Evolutionary conservation across 1,284 basidiomycete species (phyloP), one percentile per base, ranked within the genome.

Genomic region (Tilletia walkeri): DNA sequence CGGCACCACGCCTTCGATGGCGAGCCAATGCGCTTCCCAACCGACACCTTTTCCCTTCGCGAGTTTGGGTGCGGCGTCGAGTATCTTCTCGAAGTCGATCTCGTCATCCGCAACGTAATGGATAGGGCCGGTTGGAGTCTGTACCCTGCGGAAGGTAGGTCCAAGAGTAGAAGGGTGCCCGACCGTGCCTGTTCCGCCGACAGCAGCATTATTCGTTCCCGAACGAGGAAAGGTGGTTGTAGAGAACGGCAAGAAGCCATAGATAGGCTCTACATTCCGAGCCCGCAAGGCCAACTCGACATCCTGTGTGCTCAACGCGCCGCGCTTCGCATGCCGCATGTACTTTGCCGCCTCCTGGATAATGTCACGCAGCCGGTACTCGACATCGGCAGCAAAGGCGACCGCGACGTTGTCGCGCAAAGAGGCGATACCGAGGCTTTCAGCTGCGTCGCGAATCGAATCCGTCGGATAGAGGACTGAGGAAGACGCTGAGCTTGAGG

Each of bases 41-140:
- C 82, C 82, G 3, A 83, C 81, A 9, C 81, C 82, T 14, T 76
- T 75, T 34, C 81, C 78, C 24, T 80, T 73, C 0, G 78, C 76
- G 36, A 82, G 74, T 68, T 72, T 75, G 3, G 79, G 81, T 1
- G 78, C 77, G 2, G 74, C 72, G 54, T 78, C 73, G 36, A 79
- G 59, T 12, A 82, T 74, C 56, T 76, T 74, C 80, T 95, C 93
- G 80, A 99, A 94, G 85, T 99, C 95, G 71, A 99, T 92, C 85
- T 99, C 95, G 78, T 98, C 94, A 81, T 99, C 95, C 75, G 96
- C 93, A 16, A 96, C 89, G 79, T 94, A 93, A 85, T 94, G 97
- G 3, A 99, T 89, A 39, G 76, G 80, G 47, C 84, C 85, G 2
- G 82, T 80, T 1, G 82, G 73, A 0, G 84, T 85, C 69, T 82